Base-by-base conservation (phyloP, 2,329 filamentous ascomycete genomes). In the Exserohilum turcica region DNA sequence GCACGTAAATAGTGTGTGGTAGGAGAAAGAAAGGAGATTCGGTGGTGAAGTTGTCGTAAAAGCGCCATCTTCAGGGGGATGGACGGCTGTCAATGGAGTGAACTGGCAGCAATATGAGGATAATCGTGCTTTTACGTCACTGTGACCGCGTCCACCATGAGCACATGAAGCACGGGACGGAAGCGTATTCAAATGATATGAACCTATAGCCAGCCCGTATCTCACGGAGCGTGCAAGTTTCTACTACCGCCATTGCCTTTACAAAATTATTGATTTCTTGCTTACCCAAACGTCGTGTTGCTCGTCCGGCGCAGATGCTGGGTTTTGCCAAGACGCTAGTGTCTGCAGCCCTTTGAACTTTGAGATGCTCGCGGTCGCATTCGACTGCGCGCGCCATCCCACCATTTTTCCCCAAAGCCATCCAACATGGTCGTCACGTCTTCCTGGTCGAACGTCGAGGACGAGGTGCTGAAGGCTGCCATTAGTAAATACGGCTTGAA, bases 381-480 rank as follows among this genome's bases (percentile, higher is more conserved):
- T 54, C 53, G 42, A 60, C 59, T 44, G 40, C 51, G 44, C 50
- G 48, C 44, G 46, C 44, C 33, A 28, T 44, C 43, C 36, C 38
- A 16, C 38, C 10, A 33, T 32, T 28, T 33, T 57, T 58, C 35
- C 65, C 64, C 38, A 54, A 87, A 86, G 84, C 83, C 85, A 59
- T 84, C 86, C 63, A 85, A 50, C 8, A 53, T 53, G 50, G 50
- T 53, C 50, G 50, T 53, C 45, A 53, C 50, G 49, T 53, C 50
- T 49, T 43, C 50, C 33, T 53, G 46, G 51, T 87, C 85, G 10
- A 88, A 88, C 63, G 86, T 87, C 61, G 85, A 88, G 82, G 94
- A 99, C 79, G 94, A 99, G 78, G 96, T 97, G 70, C 89, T 99
- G 78, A 97, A 97, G 78, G 92, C 92, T 51, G 66, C 72, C 56